A percentile compares a stretch with the other conserved stretches of the same genome.
Conservation (phyloP, 306 rosid species). For the Styphnolobium japonicum region DNA sequence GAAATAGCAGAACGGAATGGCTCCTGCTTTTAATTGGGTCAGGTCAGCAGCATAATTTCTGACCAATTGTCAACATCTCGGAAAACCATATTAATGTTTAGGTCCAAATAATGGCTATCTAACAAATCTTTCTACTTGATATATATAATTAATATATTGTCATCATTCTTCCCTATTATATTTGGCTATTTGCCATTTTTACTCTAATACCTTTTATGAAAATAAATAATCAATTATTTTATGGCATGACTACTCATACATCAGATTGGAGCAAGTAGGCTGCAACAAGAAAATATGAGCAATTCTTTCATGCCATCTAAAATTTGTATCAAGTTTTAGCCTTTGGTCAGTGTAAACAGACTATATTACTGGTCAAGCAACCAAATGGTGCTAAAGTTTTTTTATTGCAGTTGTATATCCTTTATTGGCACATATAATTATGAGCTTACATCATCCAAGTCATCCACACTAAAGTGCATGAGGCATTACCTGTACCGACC, state of each 20-base stretch:
- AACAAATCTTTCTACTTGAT: background rate
- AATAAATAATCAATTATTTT: background rate
- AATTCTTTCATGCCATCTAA: conserved; percentile 8
- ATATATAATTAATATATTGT: background rate
- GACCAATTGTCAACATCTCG: background rate
- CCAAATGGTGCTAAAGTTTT: background rate
- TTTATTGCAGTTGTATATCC: background rate
- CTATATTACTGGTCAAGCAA: background rate
- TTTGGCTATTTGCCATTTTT: background rate
- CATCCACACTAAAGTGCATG: conserved; percentile 4
- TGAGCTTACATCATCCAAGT: conserved; percentile 16
- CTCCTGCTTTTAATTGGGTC: background rate
- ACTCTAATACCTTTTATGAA: background rate
- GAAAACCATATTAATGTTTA: background rate
- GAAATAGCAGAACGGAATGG: background rate
- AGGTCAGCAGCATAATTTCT: background rate
- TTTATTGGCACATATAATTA: background rate
- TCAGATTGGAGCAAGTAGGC: background rate
- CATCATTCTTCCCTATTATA: background rate
- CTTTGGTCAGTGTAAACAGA: background rate
- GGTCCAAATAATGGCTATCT: background rate
- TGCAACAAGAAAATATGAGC: background rate
- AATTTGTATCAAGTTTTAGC: background rate
- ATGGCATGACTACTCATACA: background rate
- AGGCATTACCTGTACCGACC: conserved; percentile 53